phyloP scores from a whole-genome alignment of 768 basidiomycete genomes.

The Suillus bovinus region DNA sequence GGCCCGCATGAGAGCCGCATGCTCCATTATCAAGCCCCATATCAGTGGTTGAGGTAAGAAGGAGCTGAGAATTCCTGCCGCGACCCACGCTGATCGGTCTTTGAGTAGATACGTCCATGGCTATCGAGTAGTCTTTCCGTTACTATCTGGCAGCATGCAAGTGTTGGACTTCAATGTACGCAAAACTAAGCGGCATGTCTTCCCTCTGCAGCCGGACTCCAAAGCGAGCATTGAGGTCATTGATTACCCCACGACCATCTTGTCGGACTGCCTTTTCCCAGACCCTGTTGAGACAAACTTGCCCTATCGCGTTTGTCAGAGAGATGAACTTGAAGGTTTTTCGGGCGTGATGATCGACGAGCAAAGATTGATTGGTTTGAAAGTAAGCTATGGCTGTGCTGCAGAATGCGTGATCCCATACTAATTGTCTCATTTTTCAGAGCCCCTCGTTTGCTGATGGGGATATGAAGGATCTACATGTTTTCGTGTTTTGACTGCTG shows the following conservation, averaged over 20 bases:
- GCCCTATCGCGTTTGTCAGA: constrained; percentile 32
- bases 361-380: constrained; percentile 40
- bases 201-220: background rate
- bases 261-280: constrained; percentile 24
- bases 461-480: constrained; percentile 35
- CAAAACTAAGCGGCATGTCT: constrained; percentile 10
- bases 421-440: constrained; percentile 10
- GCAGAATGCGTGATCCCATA: background rate
- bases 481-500: constrained; percentile 31
- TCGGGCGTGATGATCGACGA: constrained; percentile 46
- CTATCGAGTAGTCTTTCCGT: constrained; percentile 34
- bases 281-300: constrained; percentile 26
- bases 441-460: constrained; percentile 29
- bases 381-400: constrained; percentile 29
- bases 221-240: constrained; percentile 7
- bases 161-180: constrained; percentile 36
- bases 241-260: constrained; percentile 13
- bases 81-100: background rate
- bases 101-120: constrained; percentile 43
- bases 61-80: background rate
- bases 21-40: constrained; percentile 26
- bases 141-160: constrained; percentile 6
- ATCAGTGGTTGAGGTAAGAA: constrained; percentile 43
- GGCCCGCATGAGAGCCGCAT: constrained; percentile 37
- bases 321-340: constrained; percentile 29